Evolutionary conservation across 2,329 filamentous ascomycete genomes (phyloP), one percentile per base, ranked within the genome.

Genomic region (Boeremia lycopersici): DNA sequence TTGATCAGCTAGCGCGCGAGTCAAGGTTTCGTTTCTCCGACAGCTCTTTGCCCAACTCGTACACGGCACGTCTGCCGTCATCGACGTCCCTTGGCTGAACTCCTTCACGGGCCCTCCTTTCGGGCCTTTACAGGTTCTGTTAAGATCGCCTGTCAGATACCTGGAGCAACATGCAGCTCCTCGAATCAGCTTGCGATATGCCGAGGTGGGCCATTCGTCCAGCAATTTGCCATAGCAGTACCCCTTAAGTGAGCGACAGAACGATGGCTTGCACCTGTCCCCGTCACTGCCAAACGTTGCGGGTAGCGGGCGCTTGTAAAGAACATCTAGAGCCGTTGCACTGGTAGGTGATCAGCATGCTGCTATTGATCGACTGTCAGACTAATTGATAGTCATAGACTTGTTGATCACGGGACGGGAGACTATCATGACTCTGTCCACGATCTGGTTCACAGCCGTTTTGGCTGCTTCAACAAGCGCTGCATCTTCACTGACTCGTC

Each of bases 381-480:
- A 19, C 46, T 55, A 34, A 55, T 31, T 19, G 36, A 34, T 30
- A 15, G 34, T 30, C 36, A 42, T 23, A 44, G 28, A 45, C 30
- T 30, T 35, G 45, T 36, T 55, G 52, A 55, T 55, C 47, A 13
- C 41, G 26, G 11, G 19, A 46, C 35, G 31, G 15, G 10, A 36
- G 15, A 45, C 40, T 42, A 59, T n/a, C 40, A 65, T 63, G 59
- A 43, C 53, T 17, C 60, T 56, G 35, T 48, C 57, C 29, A 35
- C 60, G 23, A 40, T 67, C 17, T 70, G 61, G 65, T 29, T 70
- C 31, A 53, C 65, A 23, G 57, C 63, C 17, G 33, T 68, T 42
- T 60, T 70, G 38, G 70, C 63, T 29, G 57, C 58, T 25, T 60
- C 60, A 8, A 42, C 65, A 10, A 58, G 39, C 28, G 68, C 69